Evolutionary conservation across 2,329 filamentous ascomycete species (phyloP).

Genomic region (Clarireedia monteithiana): DNA sequence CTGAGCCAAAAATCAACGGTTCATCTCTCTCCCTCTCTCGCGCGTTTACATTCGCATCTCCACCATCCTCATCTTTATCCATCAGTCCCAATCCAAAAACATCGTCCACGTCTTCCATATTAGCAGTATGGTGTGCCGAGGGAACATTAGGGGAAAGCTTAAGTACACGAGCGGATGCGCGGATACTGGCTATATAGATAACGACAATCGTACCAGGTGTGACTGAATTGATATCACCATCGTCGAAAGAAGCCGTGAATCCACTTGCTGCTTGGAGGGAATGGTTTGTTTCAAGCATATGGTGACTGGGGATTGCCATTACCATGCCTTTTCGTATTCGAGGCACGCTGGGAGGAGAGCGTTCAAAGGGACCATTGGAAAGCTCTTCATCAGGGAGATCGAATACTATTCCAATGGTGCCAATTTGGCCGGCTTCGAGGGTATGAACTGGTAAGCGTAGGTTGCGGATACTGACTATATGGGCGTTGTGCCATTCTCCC

Average conservation of each 20-base stretch:
- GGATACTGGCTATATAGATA: constrained; percentile 79
- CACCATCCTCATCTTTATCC: constrained; percentile 35
- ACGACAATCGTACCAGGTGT: constrained; percentile 64
- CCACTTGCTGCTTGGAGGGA: constrained; percentile 59
- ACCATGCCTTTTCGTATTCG: constrained; percentile 76
- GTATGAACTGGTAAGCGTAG: constrained; percentile 73
- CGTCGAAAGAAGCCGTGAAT: constrained; percentile 63
- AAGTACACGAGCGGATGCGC: constrained; percentile 69
- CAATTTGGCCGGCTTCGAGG: constrained; percentile 74
- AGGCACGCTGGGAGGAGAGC: constrained; percentile 28
- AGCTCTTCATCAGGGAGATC: constrained; percentile 31
- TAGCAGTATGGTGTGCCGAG: constrained; percentile 18
- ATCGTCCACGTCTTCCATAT: constrained; percentile 33
- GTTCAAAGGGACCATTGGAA: constrained; percentile 27
- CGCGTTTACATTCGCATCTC: constrained; percentile 29
- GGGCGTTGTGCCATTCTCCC: constrained; percentile 72
- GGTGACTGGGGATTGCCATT: constrained; percentile 53
- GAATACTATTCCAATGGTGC: constrained; percentile 76
- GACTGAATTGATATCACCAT: constrained; percentile 54
- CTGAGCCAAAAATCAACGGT: constrained; percentile 32
- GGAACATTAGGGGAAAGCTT: constrained; percentile 33
- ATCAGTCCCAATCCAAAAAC: constrained; percentile 50
- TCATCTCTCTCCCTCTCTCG: constrained; percentile 22
- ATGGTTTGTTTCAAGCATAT: constrained; percentile 48
- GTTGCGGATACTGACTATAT: constrained; percentile 80